Percentiles rank a stretch among this genome's conserved stretches.
Conservation (phyloP, 129 eudicot species). For the Scalesia atractyloides region DNA sequence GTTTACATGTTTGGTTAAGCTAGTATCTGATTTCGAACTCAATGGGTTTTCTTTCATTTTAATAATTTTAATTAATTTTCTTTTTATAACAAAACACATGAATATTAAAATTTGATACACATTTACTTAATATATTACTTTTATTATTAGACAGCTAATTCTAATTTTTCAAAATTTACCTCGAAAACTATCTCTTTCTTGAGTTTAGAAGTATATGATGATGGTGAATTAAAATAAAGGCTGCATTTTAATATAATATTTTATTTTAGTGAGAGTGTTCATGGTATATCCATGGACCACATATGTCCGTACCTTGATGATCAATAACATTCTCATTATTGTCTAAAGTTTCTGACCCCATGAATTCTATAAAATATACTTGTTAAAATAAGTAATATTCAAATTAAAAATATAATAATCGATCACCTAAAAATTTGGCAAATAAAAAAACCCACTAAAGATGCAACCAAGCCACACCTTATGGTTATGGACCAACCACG, state of each 20-base stretch:
- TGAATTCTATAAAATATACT: background rate
- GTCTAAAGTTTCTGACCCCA: conserved; percentile 20
- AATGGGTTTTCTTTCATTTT: too few relatives aligned
- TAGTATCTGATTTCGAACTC: too few relatives aligned
- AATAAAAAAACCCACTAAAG: conserved; percentile 35
- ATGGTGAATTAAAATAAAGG: background rate
- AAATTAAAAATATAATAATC: background rate
- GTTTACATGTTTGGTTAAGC: too few relatives aligned
- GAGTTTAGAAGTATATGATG: too few relatives aligned
- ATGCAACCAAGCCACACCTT: conserved; percentile 24
- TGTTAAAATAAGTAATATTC: background rate
- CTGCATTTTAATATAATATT: background rate
- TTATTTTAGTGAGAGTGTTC: conserved; percentile 7
- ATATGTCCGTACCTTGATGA: conserved; percentile 28
- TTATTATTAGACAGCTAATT: too few relatives aligned
- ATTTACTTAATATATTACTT: too few relatives aligned
- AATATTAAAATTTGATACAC: too few relatives aligned
- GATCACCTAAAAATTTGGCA: conserved; percentile 35
- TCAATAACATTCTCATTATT: conserved; percentile 14
- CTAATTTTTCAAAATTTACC: too few relatives aligned
- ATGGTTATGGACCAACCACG: conserved; percentile 37
- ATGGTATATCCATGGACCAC: conserved; percentile 26
- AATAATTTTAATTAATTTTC: too few relatives aligned
- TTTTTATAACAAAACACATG: too few relatives aligned
- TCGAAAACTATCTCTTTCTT: too few relatives aligned